Percentiles rank a stretch among this genome's conserved stretches.
These are phyloP conservation scores for Letharia columbiana DNA, from an alignment of 495 filamentous ascomycete genomes.

Conservation along the genomic window DNA sequence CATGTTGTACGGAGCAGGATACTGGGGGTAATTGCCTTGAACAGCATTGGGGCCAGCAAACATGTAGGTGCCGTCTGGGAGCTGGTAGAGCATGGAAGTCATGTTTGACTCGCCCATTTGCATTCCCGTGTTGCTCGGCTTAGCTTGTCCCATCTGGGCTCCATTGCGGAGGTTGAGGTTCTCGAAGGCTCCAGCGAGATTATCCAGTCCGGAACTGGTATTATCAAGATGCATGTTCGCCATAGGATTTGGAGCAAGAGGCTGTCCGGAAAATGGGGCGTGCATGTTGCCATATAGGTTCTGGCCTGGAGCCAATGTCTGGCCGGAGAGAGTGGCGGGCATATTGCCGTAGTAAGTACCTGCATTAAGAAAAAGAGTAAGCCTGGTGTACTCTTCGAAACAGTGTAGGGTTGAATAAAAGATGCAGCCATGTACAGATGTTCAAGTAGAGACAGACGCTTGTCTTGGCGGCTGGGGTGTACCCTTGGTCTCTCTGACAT, in stretches of 20 bases:
- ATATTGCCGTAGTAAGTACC: conserved; percentile 1
- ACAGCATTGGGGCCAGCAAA: conserved; percentile 16
- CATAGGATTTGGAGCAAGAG: conserved; percentile 9
- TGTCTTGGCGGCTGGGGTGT: not conserved
- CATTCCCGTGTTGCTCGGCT: conserved; percentile 11
- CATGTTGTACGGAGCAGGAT: conserved; percentile 19
- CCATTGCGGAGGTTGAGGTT: conserved; percentile 18
- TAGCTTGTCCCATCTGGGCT: conserved; percentile 11
- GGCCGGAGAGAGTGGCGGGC: not conserved
- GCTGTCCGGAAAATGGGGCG: conserved; percentile 16
- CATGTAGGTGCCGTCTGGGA: conserved; percentile 21
- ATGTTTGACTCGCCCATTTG: conserved; percentile 11
- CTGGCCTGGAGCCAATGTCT: conserved; percentile 1
- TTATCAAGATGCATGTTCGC: conserved; percentile 18
- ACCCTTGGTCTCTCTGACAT: not conserved
- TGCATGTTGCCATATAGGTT: conserved; percentile 22
- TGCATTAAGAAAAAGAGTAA: not conserved
- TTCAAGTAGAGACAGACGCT: not conserved
- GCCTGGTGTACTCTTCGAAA: not conserved
- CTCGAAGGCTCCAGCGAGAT: conserved; percentile 20
- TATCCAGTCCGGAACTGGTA: conserved; percentile 17
- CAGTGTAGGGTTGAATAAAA: not conserved
- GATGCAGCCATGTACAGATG: not conserved
- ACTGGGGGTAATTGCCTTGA: conserved; percentile 21
- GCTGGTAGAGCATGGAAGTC: conserved; percentile 20